Evolutionary conservation across 2,329 filamentous ascomycete genomes (phyloP), one percentile per base, ranked within the genome.

Genomic region (Claviceps sp.): DNA sequence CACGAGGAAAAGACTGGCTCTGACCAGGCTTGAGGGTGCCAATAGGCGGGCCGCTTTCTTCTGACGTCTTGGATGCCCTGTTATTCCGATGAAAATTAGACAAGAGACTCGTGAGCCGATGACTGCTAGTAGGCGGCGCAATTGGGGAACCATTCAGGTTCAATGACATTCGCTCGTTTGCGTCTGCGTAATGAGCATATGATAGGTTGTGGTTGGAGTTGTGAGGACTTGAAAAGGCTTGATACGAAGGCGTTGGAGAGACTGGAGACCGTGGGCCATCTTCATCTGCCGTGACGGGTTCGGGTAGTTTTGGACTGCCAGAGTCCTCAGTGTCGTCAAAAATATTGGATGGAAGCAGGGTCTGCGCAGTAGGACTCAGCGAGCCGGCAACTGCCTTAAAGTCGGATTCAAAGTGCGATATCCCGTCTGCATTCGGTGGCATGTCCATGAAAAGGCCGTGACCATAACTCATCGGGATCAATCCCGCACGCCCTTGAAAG

Each of bases 361-460:
- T 77, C 29, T 85, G 82, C 2, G 86, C 87, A 4, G 85, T 85
- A 1, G 87, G 87, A 59, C 85, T 90, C 63, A 91, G 78, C 1
- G 85, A 85, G 2, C 84, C 86, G 29, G 79, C 81, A 17, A 74
- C 77, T 3, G 73, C 73, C 53, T 79, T 78, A 4, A 83, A 68
- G 17, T 85, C 82, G 1, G 79, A 76, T 36, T 86, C 83, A 5
- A 78, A 79, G 51, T 82, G 72, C 9, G 64, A 59, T 55, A 72
- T 58, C 55, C 70, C 58, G 9, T 56, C 54, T 22, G 61, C 59
- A 42, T 74, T 71, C 3, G 67, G 60, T 1, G 71, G 67, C 43
- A 72, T 64, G 47, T 75, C 73, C 64, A 77, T 71, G 48, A 75
- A 82, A 7, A 78, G 73, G 1, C 72, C 71, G 4, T 71, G 73